Evolutionary conservation across 106 monocot species (phyloP).

Genomic region (Dioscorea alata): DNA sequence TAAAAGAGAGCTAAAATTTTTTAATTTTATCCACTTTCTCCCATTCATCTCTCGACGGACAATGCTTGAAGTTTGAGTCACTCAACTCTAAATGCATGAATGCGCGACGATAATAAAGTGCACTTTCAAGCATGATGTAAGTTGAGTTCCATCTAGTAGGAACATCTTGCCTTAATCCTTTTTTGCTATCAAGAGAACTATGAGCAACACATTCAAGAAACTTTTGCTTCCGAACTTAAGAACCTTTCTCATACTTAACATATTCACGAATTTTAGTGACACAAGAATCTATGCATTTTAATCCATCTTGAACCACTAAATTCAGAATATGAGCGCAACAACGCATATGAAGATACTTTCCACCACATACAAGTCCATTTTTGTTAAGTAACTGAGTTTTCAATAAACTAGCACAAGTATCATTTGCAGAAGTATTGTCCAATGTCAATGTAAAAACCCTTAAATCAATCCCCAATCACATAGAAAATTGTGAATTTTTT

Average conservation of each 20-base stretch:
- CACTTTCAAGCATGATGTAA: constrained; percentile 5
- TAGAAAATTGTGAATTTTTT: neutral
- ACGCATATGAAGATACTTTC: neutral
- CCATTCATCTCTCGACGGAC: constrained; percentile 2
- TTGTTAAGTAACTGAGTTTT: neutral
- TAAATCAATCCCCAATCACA: neutral
- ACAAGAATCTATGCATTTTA: neutral
- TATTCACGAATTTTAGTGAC: neutral
- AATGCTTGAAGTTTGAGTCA: constrained; percentile 4
- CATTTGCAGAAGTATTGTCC: constrained; percentile 8
- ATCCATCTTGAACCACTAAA: constrained; percentile 9
- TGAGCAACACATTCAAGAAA: constrained; percentile 1
- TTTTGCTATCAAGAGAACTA: neutral
- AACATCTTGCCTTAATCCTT: constrained; percentile 8
- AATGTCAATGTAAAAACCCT: constrained; percentile 1
- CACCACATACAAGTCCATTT: neutral
- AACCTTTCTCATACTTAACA: constrained; percentile 4
- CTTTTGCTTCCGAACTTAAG: constrained; percentile 1
- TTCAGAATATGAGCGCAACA: constrained; percentile 10
- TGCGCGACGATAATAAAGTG: neutral
- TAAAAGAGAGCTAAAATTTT: neutral
- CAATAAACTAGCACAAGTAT: neutral
- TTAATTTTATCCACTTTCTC: too few species aligned
- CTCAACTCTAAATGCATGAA: neutral
- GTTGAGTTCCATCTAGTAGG: constrained; percentile 7